Base-by-base conservation (phyloP, 345 rosid species). In the Chamaenerion angustifolium region DNA sequence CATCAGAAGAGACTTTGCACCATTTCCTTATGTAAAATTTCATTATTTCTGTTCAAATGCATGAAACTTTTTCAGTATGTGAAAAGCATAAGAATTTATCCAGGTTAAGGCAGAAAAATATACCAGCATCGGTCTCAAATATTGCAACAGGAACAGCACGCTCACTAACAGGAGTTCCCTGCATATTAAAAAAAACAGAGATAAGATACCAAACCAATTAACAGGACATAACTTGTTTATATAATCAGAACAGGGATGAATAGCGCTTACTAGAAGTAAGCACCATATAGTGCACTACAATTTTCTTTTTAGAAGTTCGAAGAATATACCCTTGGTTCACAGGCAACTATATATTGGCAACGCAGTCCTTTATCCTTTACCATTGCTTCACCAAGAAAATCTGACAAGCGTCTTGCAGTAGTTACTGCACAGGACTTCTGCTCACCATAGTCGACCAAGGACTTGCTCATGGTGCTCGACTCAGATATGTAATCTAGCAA, bases 401-500 rank as follows among this genome's bases (percentile, higher is more conserved):
- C 76, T 59, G 96, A 83, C 56, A 90, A 79, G 52, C 98, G 98
- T 60, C 70, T 83, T 52, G 98, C 98, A 41, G 98, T 90, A 54
- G 98, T 90, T 67, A 90, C 92, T 56, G 96, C 94, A 81, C 96
- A 90, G 54, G 98, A 90, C 73, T 86, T 90, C 58, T 90, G 96
- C 42, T 69, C 76, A 56, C 98, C 98, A 60, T 90, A 90, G 46
- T 90, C 98, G n/a, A 72, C 84, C 66, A 90, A 71, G 21, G 98
- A 86, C 68, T 83, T 90, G 85, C 98, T 90, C 98, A 90, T 86
- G 66, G 98, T 90, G 76, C 98, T 90, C 51, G 98, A 90, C 71
- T 90, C 98, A 49, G 98, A 86, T 70, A 90, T 86, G 67, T 83
- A 90, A 69, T 86, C 98, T 54, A 90, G 66, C 76, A 90, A 73